Evolutionary conservation across 441 rosid genomes (phyloP), one percentile per base, ranked within the genome.

Genomic region (Pelargonium australe): DNA sequence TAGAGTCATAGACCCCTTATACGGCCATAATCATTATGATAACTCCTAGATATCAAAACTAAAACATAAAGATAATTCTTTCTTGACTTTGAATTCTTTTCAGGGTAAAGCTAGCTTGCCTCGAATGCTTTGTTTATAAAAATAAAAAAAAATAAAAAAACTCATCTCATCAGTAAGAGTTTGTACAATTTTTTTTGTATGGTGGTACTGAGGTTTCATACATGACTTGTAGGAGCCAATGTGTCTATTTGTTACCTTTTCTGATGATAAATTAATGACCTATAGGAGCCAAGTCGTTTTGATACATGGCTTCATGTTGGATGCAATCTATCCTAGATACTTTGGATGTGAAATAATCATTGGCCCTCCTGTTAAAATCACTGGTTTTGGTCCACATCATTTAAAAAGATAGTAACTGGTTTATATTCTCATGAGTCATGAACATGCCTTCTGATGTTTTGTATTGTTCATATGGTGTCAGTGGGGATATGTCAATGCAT

Each of bases 371-470:
- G 34, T 60, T 20, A 60, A 23, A 60, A 23, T 10, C 2, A 1
- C 37, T 3, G n/a, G 34, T 60, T 60, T 58, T 20, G 28, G 37
- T 23, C 64, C 20, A 9, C 7, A 5, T 60, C 63, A 60, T 60
- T 60, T 23, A 5, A 25, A 60, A 60, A 60, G 64, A 60, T 60
- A 20, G 7, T 37, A 23, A 60, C 5, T 9, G 25, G 64, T 58
- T 58, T 12, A 17, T 7, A 58, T 58, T 58, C 63, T 58, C 63
- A 20, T 14, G 28, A 19, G 7, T 58, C 63, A 20, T 14, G 28
- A 19, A 17, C 63, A 58, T 58, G 28, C 31, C 63, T 58, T 58
- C 63, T 58, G 63, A 28, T 28, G 34, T 58, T 58, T 55, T 55
- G 61, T 55, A 58, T 58, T 58, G 63, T 60, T 60, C 11, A 23